Percentiles rank a stretch among this genome's conserved stretches.
Conservation (phyloP, 2,329 filamentous ascomycete genomes). For the Alternaria gansuensis region DNA sequence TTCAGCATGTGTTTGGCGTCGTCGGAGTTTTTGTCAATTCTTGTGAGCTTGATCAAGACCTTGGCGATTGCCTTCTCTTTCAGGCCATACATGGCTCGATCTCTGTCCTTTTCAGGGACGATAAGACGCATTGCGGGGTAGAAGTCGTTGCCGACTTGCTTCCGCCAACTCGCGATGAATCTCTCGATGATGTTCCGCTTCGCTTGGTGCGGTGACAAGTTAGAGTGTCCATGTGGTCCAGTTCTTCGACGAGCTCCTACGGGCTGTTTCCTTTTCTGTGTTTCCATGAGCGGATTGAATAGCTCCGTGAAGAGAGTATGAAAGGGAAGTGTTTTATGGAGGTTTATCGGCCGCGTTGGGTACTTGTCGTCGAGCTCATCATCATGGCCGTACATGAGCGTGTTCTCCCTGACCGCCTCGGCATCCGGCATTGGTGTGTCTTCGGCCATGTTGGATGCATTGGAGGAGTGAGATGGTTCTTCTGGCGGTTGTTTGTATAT, state of each 20-base stretch:
- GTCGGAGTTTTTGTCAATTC: constrained; percentile 88
- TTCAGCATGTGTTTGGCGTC: constrained; percentile 86
- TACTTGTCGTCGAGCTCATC: constrained; percentile 64
- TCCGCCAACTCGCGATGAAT: constrained; percentile 87
- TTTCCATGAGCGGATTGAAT: constrained; percentile 82
- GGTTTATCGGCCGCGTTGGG: constrained; percentile 82
- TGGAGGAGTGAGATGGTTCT: constrained; percentile 3
- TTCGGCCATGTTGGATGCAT: constrained; percentile 40
- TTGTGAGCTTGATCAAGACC: constrained; percentile 88
- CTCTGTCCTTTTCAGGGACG: constrained; percentile 89
- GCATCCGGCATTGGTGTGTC: constrained; percentile 53
- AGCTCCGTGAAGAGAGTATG: constrained; percentile 78
- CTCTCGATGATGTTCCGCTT: constrained; percentile 81
- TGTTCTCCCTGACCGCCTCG: constrained; percentile 58
- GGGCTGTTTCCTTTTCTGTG: constrained; percentile 74
- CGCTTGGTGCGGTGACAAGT: constrained; percentile 76
- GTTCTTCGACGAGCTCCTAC: constrained; percentile 65
- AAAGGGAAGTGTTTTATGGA: constrained; percentile 81
- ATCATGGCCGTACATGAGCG: constrained; percentile 60
- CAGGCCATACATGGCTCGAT: constrained; percentile 90
- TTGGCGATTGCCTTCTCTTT: constrained; percentile 93
- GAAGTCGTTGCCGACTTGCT: constrained; percentile 88
- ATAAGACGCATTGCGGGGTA: constrained; percentile 93
- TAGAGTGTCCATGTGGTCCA: constrained; percentile 67
- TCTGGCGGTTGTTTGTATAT: constrained; percentile 13